phyloP scores from a whole-genome alignment of 2,329 filamentous ascomycete genomes.

The Sporothrix sp. region DNA sequence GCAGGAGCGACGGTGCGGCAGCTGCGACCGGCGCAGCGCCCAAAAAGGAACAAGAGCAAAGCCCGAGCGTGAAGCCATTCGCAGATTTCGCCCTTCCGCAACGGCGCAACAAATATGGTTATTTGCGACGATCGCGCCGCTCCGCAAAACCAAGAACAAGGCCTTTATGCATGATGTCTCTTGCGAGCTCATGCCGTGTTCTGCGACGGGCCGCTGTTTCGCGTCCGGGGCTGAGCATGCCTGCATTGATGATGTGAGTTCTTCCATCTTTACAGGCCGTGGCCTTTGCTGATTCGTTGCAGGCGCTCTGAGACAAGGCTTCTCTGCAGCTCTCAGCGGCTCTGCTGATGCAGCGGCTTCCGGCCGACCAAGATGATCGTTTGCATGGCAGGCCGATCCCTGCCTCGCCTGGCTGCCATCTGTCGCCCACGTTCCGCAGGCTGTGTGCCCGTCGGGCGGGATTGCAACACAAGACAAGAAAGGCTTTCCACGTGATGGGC shows the following conservation, averaged over 20 bases:
- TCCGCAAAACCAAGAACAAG: background rate
- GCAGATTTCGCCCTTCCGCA: background rate
- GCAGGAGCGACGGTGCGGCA: too few relatives aligned
- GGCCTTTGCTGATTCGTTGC: too few relatives aligned
- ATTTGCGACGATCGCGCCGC: background rate
- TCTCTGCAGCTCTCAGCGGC: too few relatives aligned
- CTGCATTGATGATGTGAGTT: background rate
- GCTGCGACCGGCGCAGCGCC: background rate
- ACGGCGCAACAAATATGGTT: background rate
- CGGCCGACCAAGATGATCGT: too few relatives aligned
- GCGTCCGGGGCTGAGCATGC: conserved; percentile 8
- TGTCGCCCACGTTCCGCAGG: too few relatives aligned
- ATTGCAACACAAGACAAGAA: too few relatives aligned
- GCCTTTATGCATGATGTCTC: conserved; percentile 4
- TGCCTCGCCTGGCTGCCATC: too few relatives aligned
- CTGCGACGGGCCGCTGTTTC: conserved; percentile 2
- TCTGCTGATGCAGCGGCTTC: too few relatives aligned
- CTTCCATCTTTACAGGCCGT: background rate
- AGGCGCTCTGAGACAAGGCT: too few relatives aligned
- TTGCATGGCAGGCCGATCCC: too few relatives aligned
- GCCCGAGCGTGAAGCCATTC: background rate
- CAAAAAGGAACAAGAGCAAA: background rate
- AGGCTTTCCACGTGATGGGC: too few relatives aligned
- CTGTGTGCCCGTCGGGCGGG: too few relatives aligned
- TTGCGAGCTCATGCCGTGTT: background rate